Percentiles rank a stretch among this genome's conserved stretches.
These are phyloP conservation scores for Raffaelea arxii DNA, from an alignment of 2,329 filamentous ascomycete species.

Conservation along the genomic window DNA sequence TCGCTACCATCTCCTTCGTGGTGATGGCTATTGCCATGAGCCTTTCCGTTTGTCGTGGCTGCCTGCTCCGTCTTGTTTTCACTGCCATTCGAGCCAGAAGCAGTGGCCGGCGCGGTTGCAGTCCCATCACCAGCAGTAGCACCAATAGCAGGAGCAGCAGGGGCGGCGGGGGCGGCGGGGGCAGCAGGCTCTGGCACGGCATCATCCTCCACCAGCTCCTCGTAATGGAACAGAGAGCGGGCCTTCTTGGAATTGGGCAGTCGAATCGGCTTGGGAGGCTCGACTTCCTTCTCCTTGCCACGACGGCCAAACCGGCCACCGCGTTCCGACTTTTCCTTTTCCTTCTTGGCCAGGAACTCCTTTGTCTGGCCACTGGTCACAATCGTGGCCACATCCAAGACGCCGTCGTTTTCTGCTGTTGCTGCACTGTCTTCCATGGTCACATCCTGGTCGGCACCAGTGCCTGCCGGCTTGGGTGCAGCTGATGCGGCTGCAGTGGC, in stretches of 20 bases:
- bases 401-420: constrained; percentile 48
- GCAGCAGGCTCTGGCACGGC: constrained; percentile 21
- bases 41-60: constrained; percentile 11
- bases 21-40: constrained; percentile 8
- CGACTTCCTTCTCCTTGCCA: constrained; percentile 43
- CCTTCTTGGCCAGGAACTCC: constrained; percentile 74
- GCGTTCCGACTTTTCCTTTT: constrained; percentile 66
- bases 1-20: constrained; percentile 3
- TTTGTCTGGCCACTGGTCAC: constrained; percentile 73
- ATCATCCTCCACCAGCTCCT: constrained; percentile 54
- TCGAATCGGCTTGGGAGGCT: constrained; percentile 44
- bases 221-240: constrained; percentile 62
- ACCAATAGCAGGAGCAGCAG: not conserved
- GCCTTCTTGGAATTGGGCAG: constrained; percentile 65
- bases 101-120: not conserved
- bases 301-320: constrained; percentile 50
- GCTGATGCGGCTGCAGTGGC: constrained; percentile 20
- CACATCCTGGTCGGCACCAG: constrained; percentile 17
- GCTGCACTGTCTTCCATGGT: constrained; percentile 30
- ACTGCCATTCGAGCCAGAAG: constrained; percentile 5
- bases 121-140: not conserved
- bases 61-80: constrained; percentile 11
- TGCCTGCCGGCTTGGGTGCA: constrained; percentile 14
- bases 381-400: constrained; percentile 76
- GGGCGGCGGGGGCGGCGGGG: not conserved